Conservation (phyloP, 306 rosid species). For the Cercis canadensis region DNA sequence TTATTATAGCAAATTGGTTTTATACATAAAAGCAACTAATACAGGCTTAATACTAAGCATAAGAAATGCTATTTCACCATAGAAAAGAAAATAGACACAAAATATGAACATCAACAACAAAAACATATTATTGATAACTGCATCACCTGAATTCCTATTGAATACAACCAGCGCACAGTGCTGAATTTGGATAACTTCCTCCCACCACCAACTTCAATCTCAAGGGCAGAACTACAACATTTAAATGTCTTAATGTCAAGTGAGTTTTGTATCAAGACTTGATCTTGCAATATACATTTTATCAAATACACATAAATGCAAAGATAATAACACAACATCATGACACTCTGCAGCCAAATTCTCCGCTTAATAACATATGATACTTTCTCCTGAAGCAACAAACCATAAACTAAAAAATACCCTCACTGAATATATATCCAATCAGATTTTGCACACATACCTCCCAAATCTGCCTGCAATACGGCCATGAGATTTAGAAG, state of each 20-base stretch:
- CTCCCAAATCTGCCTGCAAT: constrained; percentile 88
- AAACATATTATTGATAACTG: constrained; percentile 3
- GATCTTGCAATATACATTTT: not conserved
- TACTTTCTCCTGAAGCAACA: constrained; percentile 10
- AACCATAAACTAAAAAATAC: constrained; percentile 20
- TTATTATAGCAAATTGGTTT: constrained; percentile 18
- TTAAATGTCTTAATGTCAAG: constrained; percentile 42
- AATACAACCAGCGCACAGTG: constrained; percentile 78
- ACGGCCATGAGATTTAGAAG: constrained; percentile 89
- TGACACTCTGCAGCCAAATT: constrained; percentile 20
- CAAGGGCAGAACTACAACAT: constrained; percentile 77
- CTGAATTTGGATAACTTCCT: constrained; percentile 91
- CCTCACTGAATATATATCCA: constrained; percentile 13
- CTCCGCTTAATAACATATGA: constrained; percentile 14
- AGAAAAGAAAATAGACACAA: not conserved
- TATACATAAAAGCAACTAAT: constrained; percentile 3
- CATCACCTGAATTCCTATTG: constrained; percentile 89
- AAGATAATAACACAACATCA: not conserved
- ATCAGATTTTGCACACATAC: constrained; percentile 49
- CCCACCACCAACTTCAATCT: constrained; percentile 95
- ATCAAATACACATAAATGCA: not conserved
- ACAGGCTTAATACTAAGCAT: constrained; percentile 19
- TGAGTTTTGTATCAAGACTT: not conserved
- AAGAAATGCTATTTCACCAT: constrained; percentile 6
- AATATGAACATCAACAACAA: constrained; percentile 22